Evolutionary conservation across 2,329 filamentous ascomycete genomes (phyloP).

Genomic region (Diaporthe ampelina): DNA sequence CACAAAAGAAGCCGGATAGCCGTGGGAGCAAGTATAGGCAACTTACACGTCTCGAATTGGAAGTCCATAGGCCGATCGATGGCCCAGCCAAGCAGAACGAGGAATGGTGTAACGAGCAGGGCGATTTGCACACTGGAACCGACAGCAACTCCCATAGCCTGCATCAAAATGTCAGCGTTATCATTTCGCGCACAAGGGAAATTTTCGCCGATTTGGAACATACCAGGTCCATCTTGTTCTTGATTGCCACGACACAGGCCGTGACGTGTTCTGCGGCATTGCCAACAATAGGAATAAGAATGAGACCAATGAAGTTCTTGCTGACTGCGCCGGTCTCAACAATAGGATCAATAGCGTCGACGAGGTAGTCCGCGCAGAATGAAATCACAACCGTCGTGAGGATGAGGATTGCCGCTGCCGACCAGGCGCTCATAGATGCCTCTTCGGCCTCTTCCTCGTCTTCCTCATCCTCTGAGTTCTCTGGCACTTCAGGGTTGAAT

Average conservation of each 20-base stretch:
- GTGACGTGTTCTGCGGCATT: slow-evolving; percentile 88
- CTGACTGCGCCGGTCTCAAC: slow-evolving; percentile 79
- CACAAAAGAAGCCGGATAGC: not conserved
- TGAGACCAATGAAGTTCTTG: slow-evolving; percentile 85
- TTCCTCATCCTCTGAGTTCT: slow-evolving; percentile 49
- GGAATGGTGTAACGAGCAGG: slow-evolving; percentile 82
- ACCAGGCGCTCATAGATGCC: slow-evolving; percentile 71
- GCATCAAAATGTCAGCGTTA: slow-evolving; percentile 44
- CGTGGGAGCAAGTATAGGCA: not conserved
- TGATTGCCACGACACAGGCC: slow-evolving; percentile 82
- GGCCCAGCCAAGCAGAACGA: slow-evolving; percentile 85
- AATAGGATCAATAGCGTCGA: slow-evolving; percentile 72
- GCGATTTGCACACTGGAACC: slow-evolving; percentile 88
- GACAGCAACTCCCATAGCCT: slow-evolving; percentile 84
- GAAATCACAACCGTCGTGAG: slow-evolving; percentile 78
- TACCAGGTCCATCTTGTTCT: slow-evolving; percentile 79
- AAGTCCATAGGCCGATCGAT: slow-evolving; percentile 82
- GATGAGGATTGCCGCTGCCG: slow-evolving; percentile 76
- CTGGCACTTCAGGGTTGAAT: slow-evolving; percentile 70
- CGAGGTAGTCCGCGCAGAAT: slow-evolving; percentile 82
- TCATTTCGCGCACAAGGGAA: not conserved
- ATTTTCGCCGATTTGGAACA: not conserved
- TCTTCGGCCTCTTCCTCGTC: slow-evolving; percentile 59
- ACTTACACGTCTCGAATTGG: slow-evolving; percentile 79
- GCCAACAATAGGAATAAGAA: slow-evolving; percentile 83